These are phyloP conservation scores for Lumnitzera littorea DNA, from an alignment of 345 rosid genomes.

Conservation along the genomic window DNA sequence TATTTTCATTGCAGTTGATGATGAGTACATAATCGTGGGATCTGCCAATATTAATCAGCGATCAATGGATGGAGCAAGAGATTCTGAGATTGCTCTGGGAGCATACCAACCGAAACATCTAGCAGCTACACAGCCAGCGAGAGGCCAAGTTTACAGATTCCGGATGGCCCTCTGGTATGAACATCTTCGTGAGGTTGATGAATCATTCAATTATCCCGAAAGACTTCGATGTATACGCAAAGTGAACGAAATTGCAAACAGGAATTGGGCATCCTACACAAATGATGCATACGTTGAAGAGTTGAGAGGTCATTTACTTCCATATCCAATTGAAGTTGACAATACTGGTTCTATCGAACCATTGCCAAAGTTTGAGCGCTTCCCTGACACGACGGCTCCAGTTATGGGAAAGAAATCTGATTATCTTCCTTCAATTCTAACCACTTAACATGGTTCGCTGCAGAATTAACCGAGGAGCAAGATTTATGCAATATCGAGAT, in stretches of 20 bases:
- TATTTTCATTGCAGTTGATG: constrained; percentile 47
- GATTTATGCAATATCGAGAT: background rate
- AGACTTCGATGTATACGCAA: constrained; percentile 22
- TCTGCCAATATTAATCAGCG: constrained; percentile 92
- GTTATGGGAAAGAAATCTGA: constrained; percentile 45
- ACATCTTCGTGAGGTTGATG: constrained; percentile 24
- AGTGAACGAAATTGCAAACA: constrained; percentile 32
- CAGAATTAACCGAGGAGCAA: too few relatives aligned
- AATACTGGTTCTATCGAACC: constrained; percentile 28
- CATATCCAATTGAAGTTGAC: constrained; percentile 51
- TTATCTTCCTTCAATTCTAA: constrained; percentile 50
- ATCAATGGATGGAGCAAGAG: constrained; percentile 83
- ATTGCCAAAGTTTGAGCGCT: constrained; percentile 26
- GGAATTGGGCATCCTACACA: constrained; percentile 35
- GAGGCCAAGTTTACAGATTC: constrained; percentile 49
- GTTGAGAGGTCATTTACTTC: constrained; percentile 42
- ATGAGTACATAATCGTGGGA: constrained; percentile 82
- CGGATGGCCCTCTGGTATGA: constrained; percentile 69
- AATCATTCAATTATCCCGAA: constrained; percentile 24
- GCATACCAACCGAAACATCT: constrained; percentile 70
- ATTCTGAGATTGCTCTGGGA: constrained; percentile 86
- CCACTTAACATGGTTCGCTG: constrained; percentile 27
- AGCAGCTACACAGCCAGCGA: constrained; percentile 16
- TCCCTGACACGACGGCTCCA: constrained; percentile 70
- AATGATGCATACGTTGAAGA: constrained; percentile 15